Evolutionary conservation across 768 basidiomycete species (phyloP).

Genomic region (Paxillus rubicundulus): DNA sequence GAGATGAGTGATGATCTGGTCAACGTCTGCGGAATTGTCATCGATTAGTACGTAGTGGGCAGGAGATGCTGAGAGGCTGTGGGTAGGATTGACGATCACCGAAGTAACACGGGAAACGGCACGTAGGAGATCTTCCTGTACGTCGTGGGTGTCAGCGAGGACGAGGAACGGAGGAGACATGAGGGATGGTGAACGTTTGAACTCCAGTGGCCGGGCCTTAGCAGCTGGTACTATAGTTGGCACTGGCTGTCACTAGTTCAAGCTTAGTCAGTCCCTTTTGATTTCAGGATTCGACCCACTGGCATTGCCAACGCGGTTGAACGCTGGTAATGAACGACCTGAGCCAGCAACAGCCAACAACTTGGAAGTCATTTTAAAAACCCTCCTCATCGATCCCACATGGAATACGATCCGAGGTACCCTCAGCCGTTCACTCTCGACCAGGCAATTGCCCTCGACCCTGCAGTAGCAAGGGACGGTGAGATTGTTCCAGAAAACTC

Average conservation of each 20-base stretch:
- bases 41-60: slow-evolving; percentile 58
- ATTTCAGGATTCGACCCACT: not conserved
- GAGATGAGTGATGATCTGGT: slow-evolving; percentile 60
- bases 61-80: slow-evolving; percentile 28
- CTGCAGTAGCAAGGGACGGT: slow-evolving; percentile 73
- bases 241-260: not conserved
- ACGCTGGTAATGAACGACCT: too few relatives aligned
- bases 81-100: slow-evolving; percentile 51
- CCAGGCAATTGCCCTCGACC: slow-evolving; percentile 64
- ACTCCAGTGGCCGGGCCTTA: too few relatives aligned
- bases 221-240: too few relatives aligned
- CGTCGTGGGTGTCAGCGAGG: slow-evolving; percentile 47
- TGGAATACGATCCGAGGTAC: slow-evolving; percentile 69
- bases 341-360: not conserved
- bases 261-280: slow-evolving; percentile 20
- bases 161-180: slow-evolving; percentile 50
- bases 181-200: slow-evolving; percentile 8
- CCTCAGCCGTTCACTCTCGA: slow-evolving; percentile 71
- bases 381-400: slow-evolving; percentile 20
- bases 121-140: slow-evolving; percentile 46
- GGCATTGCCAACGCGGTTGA: too few relatives aligned
- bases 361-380: not conserved
- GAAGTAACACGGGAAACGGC: slow-evolving; percentile 77
- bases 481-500: slow-evolving; percentile 1
- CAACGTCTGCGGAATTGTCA: slow-evolving; percentile 43